These are phyloP conservation scores for Lachnellula arida DNA, from an alignment of 2,329 filamentous ascomycete species.

Conservation along the genomic window DNA sequence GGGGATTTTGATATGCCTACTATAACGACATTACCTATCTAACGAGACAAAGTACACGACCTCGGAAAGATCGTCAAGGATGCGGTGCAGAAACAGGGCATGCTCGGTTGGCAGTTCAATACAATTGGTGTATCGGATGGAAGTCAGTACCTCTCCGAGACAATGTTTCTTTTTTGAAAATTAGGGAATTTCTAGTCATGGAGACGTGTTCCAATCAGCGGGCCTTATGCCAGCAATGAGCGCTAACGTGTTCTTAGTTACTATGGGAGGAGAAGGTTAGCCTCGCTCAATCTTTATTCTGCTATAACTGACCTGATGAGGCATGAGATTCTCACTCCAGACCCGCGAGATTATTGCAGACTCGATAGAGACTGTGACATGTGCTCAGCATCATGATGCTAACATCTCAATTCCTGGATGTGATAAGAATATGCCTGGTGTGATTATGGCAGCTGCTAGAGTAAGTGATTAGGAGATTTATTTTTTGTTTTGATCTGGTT, in stretches of 20 bases:
- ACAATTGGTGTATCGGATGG: constrained; percentile 59
- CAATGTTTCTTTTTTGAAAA: background rate
- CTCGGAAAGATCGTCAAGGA: constrained; percentile 85
- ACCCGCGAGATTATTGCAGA: constrained; percentile 90
- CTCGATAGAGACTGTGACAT: constrained; percentile 71
- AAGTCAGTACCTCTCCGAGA: constrained; percentile 7
- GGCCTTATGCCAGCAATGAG: background rate
- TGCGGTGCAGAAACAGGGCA: constrained; percentile 71
- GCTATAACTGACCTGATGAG: constrained; percentile 45
- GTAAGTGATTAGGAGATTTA: background rate
- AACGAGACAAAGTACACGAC: constrained; percentile 59
- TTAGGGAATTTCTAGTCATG: background rate
- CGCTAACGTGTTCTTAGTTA: constrained; percentile 51
- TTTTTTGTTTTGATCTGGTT: background rate
- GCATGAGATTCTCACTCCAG: constrained; percentile 91
- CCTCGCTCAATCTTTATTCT: background rate
- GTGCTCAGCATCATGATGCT: constrained; percentile 67
- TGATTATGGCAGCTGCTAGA: constrained; percentile 32
- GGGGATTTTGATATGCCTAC: background rate
- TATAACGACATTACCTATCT: constrained; percentile 30
- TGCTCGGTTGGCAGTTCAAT: constrained; percentile 62
- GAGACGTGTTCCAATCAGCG: background rate
- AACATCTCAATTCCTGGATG: constrained; percentile 91
- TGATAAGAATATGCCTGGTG: constrained; percentile 97
- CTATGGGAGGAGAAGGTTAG: constrained; percentile 86